Conservation (phyloP, 2,329 filamentous ascomycete species). For the Ceratocystis diversiconidia region DNA sequence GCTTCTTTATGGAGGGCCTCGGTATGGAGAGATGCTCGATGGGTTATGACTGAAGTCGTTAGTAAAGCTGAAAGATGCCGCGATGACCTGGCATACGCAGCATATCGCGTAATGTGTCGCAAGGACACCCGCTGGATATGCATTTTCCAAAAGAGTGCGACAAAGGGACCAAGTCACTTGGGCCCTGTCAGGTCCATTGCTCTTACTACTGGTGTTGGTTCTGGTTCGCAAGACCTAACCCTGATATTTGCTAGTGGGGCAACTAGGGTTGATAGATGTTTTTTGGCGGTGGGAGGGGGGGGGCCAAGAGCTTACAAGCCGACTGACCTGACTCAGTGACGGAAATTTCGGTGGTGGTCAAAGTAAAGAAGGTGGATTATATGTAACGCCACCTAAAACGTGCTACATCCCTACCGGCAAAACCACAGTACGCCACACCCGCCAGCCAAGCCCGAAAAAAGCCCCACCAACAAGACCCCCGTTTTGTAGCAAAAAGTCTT, state of each 20-base stretch:
- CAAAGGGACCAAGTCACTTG: not conserved
- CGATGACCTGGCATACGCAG: not conserved
- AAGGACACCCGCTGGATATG: not conserved
- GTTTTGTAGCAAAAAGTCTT: not conserved
- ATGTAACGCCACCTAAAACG: not conserved
- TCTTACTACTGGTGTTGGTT: not conserved
- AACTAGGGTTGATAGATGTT: not conserved
- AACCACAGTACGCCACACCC: not conserved
- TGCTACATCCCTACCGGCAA: not conserved
- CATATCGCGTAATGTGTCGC: not conserved
- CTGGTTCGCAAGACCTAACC: not conserved
- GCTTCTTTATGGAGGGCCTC: conserved; percentile 19
- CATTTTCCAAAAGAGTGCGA: not conserved
- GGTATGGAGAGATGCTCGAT: conserved; percentile 9
- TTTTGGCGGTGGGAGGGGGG: not conserved
- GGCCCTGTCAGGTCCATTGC: not conserved
- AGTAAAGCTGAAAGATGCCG: not conserved
- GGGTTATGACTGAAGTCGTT: not conserved
- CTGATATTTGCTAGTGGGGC: not conserved
- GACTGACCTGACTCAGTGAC: not conserved
- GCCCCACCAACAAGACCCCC: conserved; percentile 1
- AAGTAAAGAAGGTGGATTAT: too few species aligned
- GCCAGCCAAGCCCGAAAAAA: not conserved
- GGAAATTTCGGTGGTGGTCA: too few species aligned
- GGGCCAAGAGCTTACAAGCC: not conserved